Evolutionary conservation across 495 filamentous ascomycete genomes (phyloP).

Genomic region (Neurospora sp.): DNA sequence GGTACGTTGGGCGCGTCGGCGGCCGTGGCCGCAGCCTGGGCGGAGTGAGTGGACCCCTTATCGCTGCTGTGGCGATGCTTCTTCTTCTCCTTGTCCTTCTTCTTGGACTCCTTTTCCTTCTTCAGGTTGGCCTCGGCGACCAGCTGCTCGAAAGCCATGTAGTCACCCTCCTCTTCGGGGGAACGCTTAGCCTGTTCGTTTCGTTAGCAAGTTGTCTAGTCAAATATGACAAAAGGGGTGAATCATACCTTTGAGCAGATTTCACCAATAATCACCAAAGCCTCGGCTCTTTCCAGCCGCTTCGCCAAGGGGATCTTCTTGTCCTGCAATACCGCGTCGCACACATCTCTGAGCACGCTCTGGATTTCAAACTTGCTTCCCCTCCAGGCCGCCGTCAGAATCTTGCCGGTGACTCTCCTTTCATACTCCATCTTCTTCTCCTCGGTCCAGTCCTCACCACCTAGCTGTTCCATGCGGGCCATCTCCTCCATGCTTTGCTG

Average conservation of each 20-base stretch:
- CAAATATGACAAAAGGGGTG: not conserved
- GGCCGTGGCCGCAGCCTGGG: conserved; percentile 22
- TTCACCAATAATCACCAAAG: conserved; percentile 75
- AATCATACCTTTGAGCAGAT: conserved; percentile 71
- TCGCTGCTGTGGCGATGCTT: conserved; percentile 12
- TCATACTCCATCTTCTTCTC: conserved; percentile 97
- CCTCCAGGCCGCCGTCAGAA: conserved; percentile 94
- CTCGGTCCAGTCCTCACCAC: conserved; percentile 96
- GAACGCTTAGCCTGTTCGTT: conserved; percentile 66
- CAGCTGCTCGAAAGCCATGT: conserved; percentile 97
- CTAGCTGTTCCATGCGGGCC: conserved; percentile 89
- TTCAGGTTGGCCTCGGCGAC: conserved; percentile 94
- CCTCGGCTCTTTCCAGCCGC: conserved; percentile 82
- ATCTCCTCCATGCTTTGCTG: conserved; percentile 99
- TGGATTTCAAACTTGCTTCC: conserved; percentile 98
- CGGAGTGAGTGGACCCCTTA: conserved; percentile 7
- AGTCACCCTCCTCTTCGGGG: conserved; percentile 94
- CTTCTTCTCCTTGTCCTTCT: conserved; percentile 58
- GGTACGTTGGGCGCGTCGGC: conserved; percentile 40
- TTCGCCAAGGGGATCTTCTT: conserved; percentile 77
- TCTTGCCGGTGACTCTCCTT: conserved; percentile 91
- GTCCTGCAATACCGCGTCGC: conserved; percentile 56
- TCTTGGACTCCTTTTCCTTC: conserved; percentile 71
- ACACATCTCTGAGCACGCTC: conserved; percentile 85
- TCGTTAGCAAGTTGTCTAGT: conserved; percentile 9